Percentiles rank a stretch among this genome's conserved stretches.
Conservation (phyloP, 2,329 filamentous ascomycete species). For the Trichoderma koningiopsis region DNA sequence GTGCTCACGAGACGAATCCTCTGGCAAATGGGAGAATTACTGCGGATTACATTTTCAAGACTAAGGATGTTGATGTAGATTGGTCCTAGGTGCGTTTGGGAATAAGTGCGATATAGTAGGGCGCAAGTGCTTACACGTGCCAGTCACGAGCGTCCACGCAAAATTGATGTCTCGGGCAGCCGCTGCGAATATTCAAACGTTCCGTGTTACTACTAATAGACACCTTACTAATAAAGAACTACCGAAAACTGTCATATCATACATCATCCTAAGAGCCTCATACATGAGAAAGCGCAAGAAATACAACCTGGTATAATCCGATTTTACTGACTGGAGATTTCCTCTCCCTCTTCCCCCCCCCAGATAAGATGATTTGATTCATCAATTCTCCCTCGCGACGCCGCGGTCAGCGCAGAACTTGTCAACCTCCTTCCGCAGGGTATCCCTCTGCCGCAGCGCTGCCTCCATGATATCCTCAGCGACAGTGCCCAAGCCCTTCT, state of each 20-base stretch:
- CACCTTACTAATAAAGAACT: background rate
- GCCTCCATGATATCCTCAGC: slow-evolving; percentile 67
- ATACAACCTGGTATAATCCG: slow-evolving; percentile 2
- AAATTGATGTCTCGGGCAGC: background rate
- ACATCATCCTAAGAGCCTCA: background rate
- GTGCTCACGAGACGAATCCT: slow-evolving; percentile 3
- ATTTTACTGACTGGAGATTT: background rate
- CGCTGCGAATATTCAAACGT: background rate
- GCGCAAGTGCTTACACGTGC: slow-evolving; percentile 14
- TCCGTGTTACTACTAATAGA: background rate
- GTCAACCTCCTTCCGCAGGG: slow-evolving; percentile 70
- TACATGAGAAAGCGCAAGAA: background rate
- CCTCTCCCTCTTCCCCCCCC: background rate
- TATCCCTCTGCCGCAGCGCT: slow-evolving; percentile 64
- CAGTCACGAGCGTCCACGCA: background rate
- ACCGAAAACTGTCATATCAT: background rate
- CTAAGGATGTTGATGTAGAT: background rate
- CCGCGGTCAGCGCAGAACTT: slow-evolving; percentile 71
- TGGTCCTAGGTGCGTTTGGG: background rate
- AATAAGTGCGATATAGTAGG: background rate
- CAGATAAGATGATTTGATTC: background rate
- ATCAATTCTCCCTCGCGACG: slow-evolving; percentile 33
- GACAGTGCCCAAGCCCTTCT: slow-evolving; percentile 48
- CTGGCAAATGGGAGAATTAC: background rate
- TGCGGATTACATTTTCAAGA: background rate